Base-by-base conservation (phyloP, 257 asterid genomes). In the Scutellaria baicalensis region DNA sequence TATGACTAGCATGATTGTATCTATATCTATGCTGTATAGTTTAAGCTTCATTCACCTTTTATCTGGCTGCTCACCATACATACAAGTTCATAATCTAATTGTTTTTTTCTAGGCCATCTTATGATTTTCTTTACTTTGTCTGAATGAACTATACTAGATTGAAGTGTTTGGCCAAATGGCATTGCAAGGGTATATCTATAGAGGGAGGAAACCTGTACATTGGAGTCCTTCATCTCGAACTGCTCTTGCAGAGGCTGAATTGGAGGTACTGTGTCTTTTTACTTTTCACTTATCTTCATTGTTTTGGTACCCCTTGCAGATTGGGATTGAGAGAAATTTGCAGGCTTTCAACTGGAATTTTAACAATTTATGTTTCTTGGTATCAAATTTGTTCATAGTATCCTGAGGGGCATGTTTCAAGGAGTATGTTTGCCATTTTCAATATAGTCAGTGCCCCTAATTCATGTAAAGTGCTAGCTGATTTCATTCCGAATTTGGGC, bases 161-260 rank as follows among this genome's bases (percentile, higher is more conserved):
- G 97, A 91, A 87, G 99, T 93, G 71, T 93, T 93, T 74, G 97
- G 97, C 64, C 82, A 87, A 80, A 93, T 93, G 99, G 86, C 88
- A 27, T 75, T 93, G 79, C 84, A 87, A 87, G 96, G 96, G 66
- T 85, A 82, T 84, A 91, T 93, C 76, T 91, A 89, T 73, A 77
- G 99, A 83, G 99, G 99, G 71, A 85, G 95, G 84, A 93, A 93
- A 73, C 99, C 99, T 57, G 99, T 93, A 73, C 96, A 93, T 66
- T 93, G 99, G 99, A 93, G 99, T 70, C 96, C 99, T 72, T 93
- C 99, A 35, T 93, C 99, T 64, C 84, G 90, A 64, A 93, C 99
- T 72, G 99, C 99, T 79, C 96, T 93, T 77, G 97, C 99, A 40
- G 99, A 93, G 77, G 99, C 99, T 77, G 99, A 93, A 80, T 74